Evolutionary conservation across 768 basidiomycete species (phyloP).

Genomic region (Peribolospora kevripleyi): DNA sequence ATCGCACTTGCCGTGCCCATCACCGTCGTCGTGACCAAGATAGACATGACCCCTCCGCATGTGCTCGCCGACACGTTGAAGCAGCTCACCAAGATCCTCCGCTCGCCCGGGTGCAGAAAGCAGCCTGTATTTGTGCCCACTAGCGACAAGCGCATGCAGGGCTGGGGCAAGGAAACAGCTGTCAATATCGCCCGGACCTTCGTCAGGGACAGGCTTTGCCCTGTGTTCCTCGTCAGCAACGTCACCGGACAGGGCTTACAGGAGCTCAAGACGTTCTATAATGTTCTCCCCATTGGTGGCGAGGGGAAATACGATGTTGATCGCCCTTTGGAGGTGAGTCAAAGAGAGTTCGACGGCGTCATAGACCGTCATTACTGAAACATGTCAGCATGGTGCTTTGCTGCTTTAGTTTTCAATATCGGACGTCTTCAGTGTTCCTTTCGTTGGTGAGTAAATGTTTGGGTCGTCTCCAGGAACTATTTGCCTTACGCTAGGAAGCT

Average conservation of each 20-base stretch:
- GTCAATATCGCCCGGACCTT: slow-evolving; percentile 53
- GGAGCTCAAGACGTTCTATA: slow-evolving; percentile 24
- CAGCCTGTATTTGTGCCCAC: slow-evolving; percentile 20
- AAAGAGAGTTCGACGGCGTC: slow-evolving; percentile 4
- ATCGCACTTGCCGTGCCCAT: slow-evolving; percentile 82
- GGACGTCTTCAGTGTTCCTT: slow-evolving; percentile 23
- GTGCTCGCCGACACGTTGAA: slow-evolving; percentile 74
- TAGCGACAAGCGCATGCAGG: slow-evolving; percentile 11
- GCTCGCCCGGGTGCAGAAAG: slow-evolving; percentile 58
- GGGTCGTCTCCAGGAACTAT: neutral
- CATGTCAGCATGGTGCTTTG: neutral
- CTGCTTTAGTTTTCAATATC: slow-evolving; percentile 22
- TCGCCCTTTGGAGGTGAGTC: slow-evolving; percentile 20
- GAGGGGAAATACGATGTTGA: neutral
- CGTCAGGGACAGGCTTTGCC: slow-evolving; percentile 39
- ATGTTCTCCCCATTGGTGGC: neutral
- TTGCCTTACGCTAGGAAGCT: neutral
- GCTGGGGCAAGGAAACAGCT: slow-evolving; percentile 55
- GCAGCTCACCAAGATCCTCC: slow-evolving; percentile 76
- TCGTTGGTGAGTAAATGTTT: slow-evolving; percentile 16
- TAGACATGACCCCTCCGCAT: slow-evolving; percentile 92
- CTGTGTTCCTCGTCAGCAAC: slow-evolving; percentile 78
- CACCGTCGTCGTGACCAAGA: slow-evolving; percentile 83
- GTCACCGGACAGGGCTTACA: slow-evolving; percentile 82
- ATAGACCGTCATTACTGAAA: neutral